A percentile compares a stretch with the other conserved stretches of the same genome.
These are phyloP conservation scores for Sergeia podlipaevii DNA, from an alignment of 208 protist species.

Conservation along the genomic window DNA sequence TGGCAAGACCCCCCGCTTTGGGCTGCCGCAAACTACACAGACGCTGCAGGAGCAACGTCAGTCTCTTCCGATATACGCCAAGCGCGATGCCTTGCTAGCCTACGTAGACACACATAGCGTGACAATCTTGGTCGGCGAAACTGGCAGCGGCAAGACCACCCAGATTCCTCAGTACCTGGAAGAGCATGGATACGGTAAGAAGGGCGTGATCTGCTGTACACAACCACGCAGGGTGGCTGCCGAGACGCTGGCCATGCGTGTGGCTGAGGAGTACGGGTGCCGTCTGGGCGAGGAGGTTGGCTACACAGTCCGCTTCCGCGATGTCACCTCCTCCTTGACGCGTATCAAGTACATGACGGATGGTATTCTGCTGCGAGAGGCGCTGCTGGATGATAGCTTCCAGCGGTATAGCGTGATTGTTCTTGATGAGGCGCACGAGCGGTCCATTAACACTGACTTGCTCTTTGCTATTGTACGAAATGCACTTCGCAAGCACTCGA, in stretches of 20 bases:
- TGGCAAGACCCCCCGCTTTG: conserved; percentile 55
- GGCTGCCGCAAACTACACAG: conserved; percentile 44
- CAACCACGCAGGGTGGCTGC: conserved; percentile 99
- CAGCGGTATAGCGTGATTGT: conserved; percentile 98
- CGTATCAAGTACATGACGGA: conserved; percentile 99
- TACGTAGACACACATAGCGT: conserved; percentile 78
- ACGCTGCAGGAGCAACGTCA: conserved; percentile 76
- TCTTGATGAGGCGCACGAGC: conserved; percentile 99
- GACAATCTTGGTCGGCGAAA: conserved; percentile 94
- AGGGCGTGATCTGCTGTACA: conserved; percentile 91
- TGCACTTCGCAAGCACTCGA: conserved; percentile 76
- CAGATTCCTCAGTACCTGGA: conserved; percentile 94
- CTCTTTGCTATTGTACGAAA: conserved; percentile 98
- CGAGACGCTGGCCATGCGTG: conserved; percentile 97
- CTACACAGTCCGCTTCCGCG: conserved; percentile 99
- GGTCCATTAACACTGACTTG: conserved; percentile 99
- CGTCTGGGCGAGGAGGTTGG: conserved; percentile 98
- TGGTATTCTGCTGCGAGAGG: conserved; percentile 98
- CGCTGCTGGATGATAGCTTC: conserved; percentile 94
- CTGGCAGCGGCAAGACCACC: conserved; percentile 97
- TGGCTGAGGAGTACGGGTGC: conserved; percentile 98
- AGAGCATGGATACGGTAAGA: conserved; percentile 85
- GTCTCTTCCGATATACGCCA: conserved; percentile 94
- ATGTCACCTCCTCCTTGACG: conserved; percentile 95
- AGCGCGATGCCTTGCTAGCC: conserved; percentile 89